Conservation (phyloP, 352 stramenopile species). For the Thraustotheca clavata region DNA sequence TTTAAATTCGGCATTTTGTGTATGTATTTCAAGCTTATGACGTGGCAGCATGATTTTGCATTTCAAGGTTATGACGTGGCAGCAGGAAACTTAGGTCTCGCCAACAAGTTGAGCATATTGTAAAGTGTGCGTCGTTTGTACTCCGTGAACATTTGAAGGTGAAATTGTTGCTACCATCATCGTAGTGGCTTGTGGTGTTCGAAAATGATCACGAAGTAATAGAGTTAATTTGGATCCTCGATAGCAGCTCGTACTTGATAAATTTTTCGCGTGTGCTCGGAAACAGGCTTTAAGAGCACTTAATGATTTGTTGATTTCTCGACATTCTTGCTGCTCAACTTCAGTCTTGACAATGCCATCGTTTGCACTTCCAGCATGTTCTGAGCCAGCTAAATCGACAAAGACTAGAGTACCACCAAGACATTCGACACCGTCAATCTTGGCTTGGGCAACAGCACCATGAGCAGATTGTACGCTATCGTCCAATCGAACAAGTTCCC, state of each 20-base stretch:
- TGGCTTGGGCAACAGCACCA: conserved; percentile 21
- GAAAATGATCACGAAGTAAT: conserved; percentile 8
- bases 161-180: conserved; percentile 10
- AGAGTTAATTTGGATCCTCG: conserved; percentile 13
- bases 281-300: conserved; percentile 15
- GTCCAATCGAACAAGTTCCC: conserved; percentile 25
- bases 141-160: not conserved
- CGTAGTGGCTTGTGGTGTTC: not conserved
- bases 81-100: not conserved
- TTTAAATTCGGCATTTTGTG: too few relatives aligned
- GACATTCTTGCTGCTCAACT: conserved; percentile 13
- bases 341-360: conserved; percentile 16
- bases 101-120: conserved; percentile 5
- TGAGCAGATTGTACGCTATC: conserved; percentile 21
- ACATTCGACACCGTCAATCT: conserved; percentile 1
- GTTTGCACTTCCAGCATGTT: conserved; percentile 32
- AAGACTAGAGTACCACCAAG: conserved; percentile 35
- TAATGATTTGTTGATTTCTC: conserved; percentile 18
- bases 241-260: not conserved
- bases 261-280: not conserved
- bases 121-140: conserved; percentile 1
- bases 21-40: too few relatives aligned
- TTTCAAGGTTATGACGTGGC: not conserved
- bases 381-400: conserved; percentile 42
- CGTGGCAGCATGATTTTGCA: too few relatives aligned